Base-by-base conservation (phyloP, 352 stramenopile species). In the Plasmopara halstedii region DNA sequence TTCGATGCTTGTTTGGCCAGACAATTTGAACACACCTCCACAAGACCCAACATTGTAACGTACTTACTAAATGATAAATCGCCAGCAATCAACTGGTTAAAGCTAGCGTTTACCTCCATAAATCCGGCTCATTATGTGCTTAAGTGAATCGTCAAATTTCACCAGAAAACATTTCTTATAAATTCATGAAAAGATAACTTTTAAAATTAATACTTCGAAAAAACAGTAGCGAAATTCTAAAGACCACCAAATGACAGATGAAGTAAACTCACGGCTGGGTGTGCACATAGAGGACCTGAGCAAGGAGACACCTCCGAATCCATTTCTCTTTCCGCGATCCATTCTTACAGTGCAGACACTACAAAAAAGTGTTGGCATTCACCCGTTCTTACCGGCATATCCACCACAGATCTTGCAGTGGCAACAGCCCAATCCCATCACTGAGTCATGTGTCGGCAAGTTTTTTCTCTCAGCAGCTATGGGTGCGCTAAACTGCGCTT, bases 361-460 rank as follows among this genome's bases (percentile, higher is more conserved):
- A 38, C 56, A 70, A 41, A 58, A 79, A 22, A 67, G 70, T 6
- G 69, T 64, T 40, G 67, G 69, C n/a, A 58, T 89, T 21, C 74
- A 79, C 49, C 74, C 78, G 39, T 86, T 89, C 46, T 59, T 89
- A 52, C 62, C 74, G 6, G 62, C 72, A n/a, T 87, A 89, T 27
- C 76, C 76, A 48, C 76, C 76, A 13, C 56, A 72, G 37, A 61
- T 85, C 21, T 60, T 86, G 31, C 63, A 83, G 54, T 64, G 59
- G 40, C 58, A 83, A 50, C 74, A 85, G 56, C 78, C 78, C 0
- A 86, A 89, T 43, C 78, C 78, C 22, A 71, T 88, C 32, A 62
- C 70, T 29, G 80, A 92, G 62, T 88, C 80, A 1, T 92, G 80
- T 49, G 73, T 64, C 1, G 73, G 75, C 66, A 92, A 92, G 42